Base-by-base conservation (phyloP, 2,329 filamentous ascomycete genomes). In the Xylariaceae sp. region DNA sequence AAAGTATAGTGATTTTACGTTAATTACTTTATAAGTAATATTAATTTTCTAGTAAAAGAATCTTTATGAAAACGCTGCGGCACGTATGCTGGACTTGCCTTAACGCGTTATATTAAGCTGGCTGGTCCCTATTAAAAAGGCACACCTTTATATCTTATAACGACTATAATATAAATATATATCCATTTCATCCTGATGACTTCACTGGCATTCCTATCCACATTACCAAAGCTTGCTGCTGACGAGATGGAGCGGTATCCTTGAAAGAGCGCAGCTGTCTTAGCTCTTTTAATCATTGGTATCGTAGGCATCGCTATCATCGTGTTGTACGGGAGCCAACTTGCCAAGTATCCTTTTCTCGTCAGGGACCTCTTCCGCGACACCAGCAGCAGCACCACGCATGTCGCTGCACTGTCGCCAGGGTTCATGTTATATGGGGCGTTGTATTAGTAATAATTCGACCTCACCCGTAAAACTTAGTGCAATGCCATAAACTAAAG, bases 251-350 rank as follows among this genome's bases (percentile, higher is more conserved):
- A n/a, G n/a, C n/a, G n/a, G 35, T 72, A 74, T 37, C 55, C 72
- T 0, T 81, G 79, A 78, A 61, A 65, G 2, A 72, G 71, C 36
- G 67, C 62, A 10, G 64, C 70, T 11, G 71, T 76, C 2, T 33
- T 81, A 2, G 67, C 68, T 0, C 78, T 79, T 0, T 62, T 82
- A 13, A 52, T 79, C 2, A 53, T 79, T 2, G 77, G 79, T 1
- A 18, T 74, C 0, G 27, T 70, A 2, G 76, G 76, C 8, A 57
- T 80, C 2, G 46, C 70, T 1, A 53, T 61, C 0, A 73, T 78
- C 23, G 52, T 67, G 4, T 30, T 71, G 4, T 80, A 72, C 66
- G 74, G 79, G 57, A 55, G 56, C 4, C 61, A 59, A 30, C 56
- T 60, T 8, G 70, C 72, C 0, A 58, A 50, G 5, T 58, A 70